Conservation (phyloP, 805 yeast species). For the Candida caryicola region DNA sequence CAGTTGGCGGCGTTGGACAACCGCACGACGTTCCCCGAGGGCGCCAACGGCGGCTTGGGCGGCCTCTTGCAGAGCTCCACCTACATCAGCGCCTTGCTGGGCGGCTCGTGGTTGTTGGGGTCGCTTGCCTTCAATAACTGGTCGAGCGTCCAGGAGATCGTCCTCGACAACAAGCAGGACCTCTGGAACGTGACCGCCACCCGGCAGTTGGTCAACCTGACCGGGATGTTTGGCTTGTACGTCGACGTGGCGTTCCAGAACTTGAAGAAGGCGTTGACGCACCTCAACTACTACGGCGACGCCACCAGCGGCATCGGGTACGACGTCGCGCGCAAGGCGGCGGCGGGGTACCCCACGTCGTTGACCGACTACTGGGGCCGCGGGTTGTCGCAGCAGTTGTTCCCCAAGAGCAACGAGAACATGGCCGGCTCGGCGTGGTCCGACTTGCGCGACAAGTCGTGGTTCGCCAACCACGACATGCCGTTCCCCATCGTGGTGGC, state of each 20-base stretch:
- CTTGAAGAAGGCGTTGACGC: constrained; percentile 26
- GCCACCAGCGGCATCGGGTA: constrained; percentile 43
- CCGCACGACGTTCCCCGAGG: constrained; percentile 54
- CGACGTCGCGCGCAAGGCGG: constrained; percentile 43
- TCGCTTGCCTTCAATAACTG: constrained; percentile 68
- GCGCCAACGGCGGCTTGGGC: constrained; percentile 51
- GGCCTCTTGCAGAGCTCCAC: constrained; percentile 70
- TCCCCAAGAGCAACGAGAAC: constrained; percentile 22
- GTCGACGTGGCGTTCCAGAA: constrained; percentile 20
- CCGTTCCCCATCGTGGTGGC: constrained; percentile 41
- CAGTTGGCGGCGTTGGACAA: constrained; percentile 75
- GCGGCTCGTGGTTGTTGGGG: constrained; percentile 81
- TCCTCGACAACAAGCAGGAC: constrained; percentile 28
- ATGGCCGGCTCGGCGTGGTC: constrained; percentile 30
- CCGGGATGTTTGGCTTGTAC: constrained; percentile 16
- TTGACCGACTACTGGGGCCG: constrained; percentile 82
- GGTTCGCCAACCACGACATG: constrained; percentile 35
- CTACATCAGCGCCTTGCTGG: constrained; percentile 75
- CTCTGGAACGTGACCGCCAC: constrained; percentile 35
- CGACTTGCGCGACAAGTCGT: constrained; percentile 25
- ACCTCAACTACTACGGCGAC: constrained; percentile 28
- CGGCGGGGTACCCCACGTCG: constrained; percentile 66
- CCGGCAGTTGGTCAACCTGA: constrained; percentile 27
- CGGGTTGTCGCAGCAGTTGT: constrained; percentile 68
- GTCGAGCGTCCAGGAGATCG: constrained; percentile 64